These are phyloP conservation scores for Boletus putidus DNA, from an alignment of 1,284 basidiomycete species.

Conservation along the genomic window DNA sequence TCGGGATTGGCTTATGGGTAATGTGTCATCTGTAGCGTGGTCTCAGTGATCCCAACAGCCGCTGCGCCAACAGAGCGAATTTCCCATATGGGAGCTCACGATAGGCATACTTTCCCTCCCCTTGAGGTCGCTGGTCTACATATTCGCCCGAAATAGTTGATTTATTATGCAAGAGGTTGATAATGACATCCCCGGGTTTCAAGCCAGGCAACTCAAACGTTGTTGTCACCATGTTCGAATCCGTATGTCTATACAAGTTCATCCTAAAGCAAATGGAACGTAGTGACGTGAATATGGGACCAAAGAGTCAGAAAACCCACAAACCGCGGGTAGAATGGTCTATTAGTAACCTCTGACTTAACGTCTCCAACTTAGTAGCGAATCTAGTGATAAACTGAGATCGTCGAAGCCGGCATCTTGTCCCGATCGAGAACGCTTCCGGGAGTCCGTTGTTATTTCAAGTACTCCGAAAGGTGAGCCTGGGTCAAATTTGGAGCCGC, in stretches of 20 bases:
- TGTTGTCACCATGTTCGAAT: neutral
- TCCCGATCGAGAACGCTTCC: no score
- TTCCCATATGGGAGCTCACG: neutral
- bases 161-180: neutral
- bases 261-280: neutral
- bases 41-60: constrained; percentile 14
- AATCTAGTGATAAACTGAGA: no score
- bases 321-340: neutral
- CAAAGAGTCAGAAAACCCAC: neutral
- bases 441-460: no score
- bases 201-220: neutral
- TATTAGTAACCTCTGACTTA: no score
- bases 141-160: neutral
- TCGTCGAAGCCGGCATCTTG: no score
- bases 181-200: neutral
- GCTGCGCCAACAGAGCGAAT: constrained; percentile 15
- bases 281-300: neutral
- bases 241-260: neutral
- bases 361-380: no score
- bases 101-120: neutral
- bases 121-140: neutral
- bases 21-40: constrained; percentile 9
- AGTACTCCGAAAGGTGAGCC: no score
- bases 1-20: constrained; percentile 11
- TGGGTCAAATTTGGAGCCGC: no score